Conservation (phyloP, 2,329 filamentous ascomycete species). For the Teratosphaeria viscida region DNA sequence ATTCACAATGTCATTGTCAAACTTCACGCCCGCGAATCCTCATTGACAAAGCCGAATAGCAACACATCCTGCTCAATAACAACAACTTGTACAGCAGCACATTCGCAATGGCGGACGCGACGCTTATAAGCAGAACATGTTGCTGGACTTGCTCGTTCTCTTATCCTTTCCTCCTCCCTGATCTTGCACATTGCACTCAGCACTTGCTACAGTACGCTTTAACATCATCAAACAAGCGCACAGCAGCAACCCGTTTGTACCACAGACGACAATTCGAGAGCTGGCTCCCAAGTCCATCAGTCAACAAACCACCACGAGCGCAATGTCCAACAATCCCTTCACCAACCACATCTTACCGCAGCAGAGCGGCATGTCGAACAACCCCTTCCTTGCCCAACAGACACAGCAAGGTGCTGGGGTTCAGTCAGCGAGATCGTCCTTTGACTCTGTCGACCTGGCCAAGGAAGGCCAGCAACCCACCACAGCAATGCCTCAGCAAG, state of each 20-base stretch:
- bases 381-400: neutral
- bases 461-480: neutral
- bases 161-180: neutral
- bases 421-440: neutral
- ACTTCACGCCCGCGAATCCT: neutral
- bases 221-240: neutral
- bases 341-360: neutral
- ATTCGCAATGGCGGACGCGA: neutral
- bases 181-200: neutral
- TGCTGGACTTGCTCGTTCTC: neutral
- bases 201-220: neutral
- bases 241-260: neutral
- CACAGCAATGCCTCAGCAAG: neutral
- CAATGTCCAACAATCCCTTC: neutral
- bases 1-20: neutral
- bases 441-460: neutral
- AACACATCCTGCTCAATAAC: neutral
- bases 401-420: neutral
- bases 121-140: neutral
- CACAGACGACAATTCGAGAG: neutral
- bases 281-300: neutral
- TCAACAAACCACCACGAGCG: neutral
- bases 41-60: neutral
- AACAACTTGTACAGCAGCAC: neutral
- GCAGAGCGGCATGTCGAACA: neutral